Evolutionary conservation across 129 eudicot genomes (phyloP).

Genomic region (Pulicaria dysenterica): DNA sequence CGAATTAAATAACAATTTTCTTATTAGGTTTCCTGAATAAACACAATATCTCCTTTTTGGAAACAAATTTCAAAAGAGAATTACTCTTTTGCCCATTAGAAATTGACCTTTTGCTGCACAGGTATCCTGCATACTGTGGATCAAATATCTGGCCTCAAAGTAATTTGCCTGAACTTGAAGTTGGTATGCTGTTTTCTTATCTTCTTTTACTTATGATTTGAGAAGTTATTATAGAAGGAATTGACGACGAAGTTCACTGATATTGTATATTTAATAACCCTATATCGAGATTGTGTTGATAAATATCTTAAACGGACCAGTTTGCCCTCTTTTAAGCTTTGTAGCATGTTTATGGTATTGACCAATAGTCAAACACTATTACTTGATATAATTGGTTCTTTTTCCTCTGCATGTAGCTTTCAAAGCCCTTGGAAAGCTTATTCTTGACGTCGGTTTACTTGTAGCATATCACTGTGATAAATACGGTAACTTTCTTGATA

Average conservation of each 20-base stretch:
- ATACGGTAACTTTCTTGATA: conserved; percentile 50
- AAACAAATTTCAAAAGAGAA: neutral
- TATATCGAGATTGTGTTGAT: neutral
- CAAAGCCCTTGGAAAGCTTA: conserved; percentile 84
- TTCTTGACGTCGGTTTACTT: conserved; percentile 79
- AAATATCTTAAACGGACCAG: neutral
- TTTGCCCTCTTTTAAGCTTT: conserved; percentile 16
- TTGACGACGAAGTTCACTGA: neutral
- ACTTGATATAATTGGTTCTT: conserved; percentile 1
- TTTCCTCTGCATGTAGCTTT: conserved; percentile 53
- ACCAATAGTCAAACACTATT: neutral
- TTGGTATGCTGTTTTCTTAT: conserved; percentile 50
- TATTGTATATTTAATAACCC: neutral
- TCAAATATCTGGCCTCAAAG: conserved; percentile 82
- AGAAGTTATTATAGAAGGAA: neutral
- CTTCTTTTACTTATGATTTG: conserved; percentile 16
- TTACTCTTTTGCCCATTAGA: neutral
- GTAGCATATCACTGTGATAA: conserved; percentile 88
- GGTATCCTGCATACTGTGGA: conserved; percentile 98
- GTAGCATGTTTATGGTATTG: neutral
- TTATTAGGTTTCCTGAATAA: neutral
- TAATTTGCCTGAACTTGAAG: conserved; percentile 88
- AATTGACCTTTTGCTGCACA: conserved; percentile 23
- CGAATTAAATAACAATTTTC: neutral
- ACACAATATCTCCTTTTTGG: neutral